These are phyloP conservation scores for Thinopyrum elongatum DNA, from an alignment of 176 grass and related monocot genomes.

Conservation along the genomic window DNA sequence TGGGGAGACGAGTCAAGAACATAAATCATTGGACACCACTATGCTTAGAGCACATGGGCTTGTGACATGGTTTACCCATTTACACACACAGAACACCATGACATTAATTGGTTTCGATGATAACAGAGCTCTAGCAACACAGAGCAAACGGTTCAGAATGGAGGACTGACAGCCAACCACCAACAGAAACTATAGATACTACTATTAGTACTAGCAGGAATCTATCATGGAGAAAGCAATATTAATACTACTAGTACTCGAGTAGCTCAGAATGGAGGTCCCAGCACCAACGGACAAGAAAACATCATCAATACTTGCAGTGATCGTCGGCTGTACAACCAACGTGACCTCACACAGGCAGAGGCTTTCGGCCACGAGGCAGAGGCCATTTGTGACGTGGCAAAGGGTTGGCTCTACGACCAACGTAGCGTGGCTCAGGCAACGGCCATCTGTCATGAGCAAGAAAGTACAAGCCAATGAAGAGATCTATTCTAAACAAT, in stretches of 20 bases:
- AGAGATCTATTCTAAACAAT: background rate
- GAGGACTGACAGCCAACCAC: background rate
- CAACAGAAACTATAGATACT: background rate
- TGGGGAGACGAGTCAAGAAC: no score
- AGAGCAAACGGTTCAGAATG: background rate
- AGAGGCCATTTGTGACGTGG: no score
- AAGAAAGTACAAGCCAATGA: background rate
- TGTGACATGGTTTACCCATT: no score
- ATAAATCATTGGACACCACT: no score
- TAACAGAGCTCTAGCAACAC: background rate
- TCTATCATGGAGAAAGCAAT: background rate
- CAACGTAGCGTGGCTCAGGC: background rate
- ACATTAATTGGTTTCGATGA: no score
- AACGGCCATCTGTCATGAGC: constrained; percentile 10
- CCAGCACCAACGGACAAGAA: background rate
- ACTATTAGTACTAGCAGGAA: background rate
- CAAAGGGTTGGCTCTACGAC: no score
- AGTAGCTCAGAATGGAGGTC: background rate
- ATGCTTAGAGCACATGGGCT: no score
- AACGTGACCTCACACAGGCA: no score
- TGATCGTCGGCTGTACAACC: no score
- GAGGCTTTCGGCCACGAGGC: no score
- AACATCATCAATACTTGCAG: background rate
- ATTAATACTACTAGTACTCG: no score
- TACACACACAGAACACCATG: no score